These are phyloP conservation scores for Sporobolomyces roseus DNA, from an alignment of 768 basidiomycete species.

Conservation along the genomic window DNA sequence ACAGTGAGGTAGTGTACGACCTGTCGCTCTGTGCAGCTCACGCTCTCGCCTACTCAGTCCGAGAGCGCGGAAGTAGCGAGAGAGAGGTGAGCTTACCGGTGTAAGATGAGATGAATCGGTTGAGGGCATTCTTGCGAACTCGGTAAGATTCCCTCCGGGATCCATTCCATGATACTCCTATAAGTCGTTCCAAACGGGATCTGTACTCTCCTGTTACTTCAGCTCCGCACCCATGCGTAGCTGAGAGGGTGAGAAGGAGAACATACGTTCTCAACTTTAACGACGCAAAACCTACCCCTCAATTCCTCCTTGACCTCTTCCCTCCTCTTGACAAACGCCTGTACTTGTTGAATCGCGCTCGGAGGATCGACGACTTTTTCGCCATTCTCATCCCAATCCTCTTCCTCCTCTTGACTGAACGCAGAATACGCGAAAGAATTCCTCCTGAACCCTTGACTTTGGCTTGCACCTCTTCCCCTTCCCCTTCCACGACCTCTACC, in stretches of 20 bases:
- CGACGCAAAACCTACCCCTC: neutral
- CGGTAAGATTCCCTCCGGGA: conserved; percentile 12
- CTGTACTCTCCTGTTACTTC: too few species aligned
- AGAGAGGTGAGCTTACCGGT: conserved; percentile 17
- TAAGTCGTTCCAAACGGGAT: conserved; percentile 26
- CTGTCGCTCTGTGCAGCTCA: conserved; percentile 3
- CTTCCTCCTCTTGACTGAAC: neutral
- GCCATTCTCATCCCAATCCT: neutral
- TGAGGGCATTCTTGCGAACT: neutral
- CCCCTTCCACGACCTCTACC: neutral
- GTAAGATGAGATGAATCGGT: conserved; percentile 38
- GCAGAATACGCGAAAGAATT: too few species aligned
- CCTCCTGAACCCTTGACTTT: too few species aligned
- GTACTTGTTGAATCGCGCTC: neutral
- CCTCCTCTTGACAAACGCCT: neutral
- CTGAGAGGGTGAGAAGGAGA: neutral
- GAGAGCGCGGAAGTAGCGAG: neutral
- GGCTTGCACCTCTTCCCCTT: neutral
- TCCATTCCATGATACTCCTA: conserved; percentile 10
- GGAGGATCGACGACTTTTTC: neutral
- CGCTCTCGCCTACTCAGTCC: too few species aligned
- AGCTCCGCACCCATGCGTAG: too few species aligned
- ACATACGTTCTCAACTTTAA: conserved; percentile 1
- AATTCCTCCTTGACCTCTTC: neutral
- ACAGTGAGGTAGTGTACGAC: conserved; percentile 40